phyloP scores from a whole-genome alignment of 176 grass and related monocot genomes.

The Zea luxurians region DNA sequence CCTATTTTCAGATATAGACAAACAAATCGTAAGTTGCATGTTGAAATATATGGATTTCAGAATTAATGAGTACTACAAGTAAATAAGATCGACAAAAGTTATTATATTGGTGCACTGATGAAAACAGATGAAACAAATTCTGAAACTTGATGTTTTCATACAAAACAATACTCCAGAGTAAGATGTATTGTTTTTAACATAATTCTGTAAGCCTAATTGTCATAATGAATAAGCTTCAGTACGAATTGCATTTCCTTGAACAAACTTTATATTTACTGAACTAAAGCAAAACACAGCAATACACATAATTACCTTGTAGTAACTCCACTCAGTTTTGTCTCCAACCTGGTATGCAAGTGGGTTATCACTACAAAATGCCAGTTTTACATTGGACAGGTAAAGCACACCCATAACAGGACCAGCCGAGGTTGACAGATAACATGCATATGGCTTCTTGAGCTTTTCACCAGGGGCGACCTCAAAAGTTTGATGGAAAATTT shows the following conservation, averaged over 20 bases:
- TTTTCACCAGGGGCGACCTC: slow-evolving; percentile 74
- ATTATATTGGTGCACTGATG: background rate
- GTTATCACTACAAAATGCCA: slow-evolving; percentile 94
- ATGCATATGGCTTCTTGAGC: slow-evolving; percentile 78
- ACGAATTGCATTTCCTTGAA: background rate
- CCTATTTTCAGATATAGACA: slow-evolving; percentile 44
- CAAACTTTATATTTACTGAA: background rate
- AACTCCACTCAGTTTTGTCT: slow-evolving; percentile 91
- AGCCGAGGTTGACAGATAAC: slow-evolving; percentile 92
- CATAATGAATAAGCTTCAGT: background rate
- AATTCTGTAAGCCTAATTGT: slow-evolving; percentile 4
- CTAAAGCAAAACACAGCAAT: background rate
- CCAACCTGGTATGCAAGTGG: slow-evolving; percentile 86
- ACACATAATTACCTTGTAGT: slow-evolving; percentile 79
- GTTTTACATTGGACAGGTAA: slow-evolving; percentile 80
- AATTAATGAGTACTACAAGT: background rate
- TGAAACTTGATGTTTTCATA: background rate
- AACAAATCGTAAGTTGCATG: slow-evolving; percentile 11
- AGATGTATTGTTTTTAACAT: background rate
- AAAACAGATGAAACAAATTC: background rate
- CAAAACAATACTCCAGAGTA: background rate
- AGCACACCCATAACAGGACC: slow-evolving; percentile 97
- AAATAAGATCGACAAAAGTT: background rate
- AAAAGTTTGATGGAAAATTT: slow-evolving; percentile 95
- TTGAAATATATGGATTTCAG: background rate